A percentile compares a stretch with the other conserved stretches of the same genome.
These are phyloP conservation scores for Cladosporium sp. DNA, from an alignment of 2,329 filamentous ascomycete genomes.

Conservation along the genomic window DNA sequence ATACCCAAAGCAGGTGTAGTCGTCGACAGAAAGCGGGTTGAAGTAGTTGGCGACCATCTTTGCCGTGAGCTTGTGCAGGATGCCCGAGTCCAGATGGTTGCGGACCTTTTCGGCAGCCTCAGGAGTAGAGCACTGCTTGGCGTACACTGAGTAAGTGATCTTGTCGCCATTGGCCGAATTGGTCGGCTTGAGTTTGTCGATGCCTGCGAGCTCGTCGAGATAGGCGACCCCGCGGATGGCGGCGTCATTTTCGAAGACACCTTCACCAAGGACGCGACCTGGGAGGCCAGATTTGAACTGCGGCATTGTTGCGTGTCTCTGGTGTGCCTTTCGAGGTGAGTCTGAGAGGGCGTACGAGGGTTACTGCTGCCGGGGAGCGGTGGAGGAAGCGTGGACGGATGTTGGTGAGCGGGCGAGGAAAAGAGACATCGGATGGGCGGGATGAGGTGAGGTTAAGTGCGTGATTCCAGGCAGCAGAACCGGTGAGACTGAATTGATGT, in stretches of 20 bases:
- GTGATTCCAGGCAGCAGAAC: constrained; percentile 7
- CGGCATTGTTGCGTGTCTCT: not conserved
- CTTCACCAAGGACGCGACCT: constrained; percentile 2
- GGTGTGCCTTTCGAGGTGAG: not conserved
- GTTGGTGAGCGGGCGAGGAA: not conserved
- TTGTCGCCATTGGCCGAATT: constrained; percentile 14
- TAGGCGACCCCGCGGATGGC: constrained; percentile 2
- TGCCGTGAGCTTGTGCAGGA: constrained; percentile 17
- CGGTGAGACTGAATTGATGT: not conserved
- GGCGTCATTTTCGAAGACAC: constrained; percentile 9
- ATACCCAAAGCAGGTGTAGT: constrained; percentile 17
- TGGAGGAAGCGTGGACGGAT: not conserved
- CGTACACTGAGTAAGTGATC: constrained; percentile 21
- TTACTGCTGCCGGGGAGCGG: not conserved
- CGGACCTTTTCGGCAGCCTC: constrained; percentile 15
- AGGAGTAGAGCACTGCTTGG: constrained; percentile 10
- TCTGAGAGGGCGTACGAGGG: not conserved
- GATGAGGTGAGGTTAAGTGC: not conserved
- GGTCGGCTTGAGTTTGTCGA: not conserved
- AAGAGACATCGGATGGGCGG: not conserved
- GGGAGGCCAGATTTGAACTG: not conserved
- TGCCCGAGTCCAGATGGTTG: constrained; percentile 21
- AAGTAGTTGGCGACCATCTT: constrained; percentile 21
- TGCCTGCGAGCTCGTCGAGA: constrained; percentile 4
- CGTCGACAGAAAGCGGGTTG: constrained; percentile 17